A percentile compares a stretch with the other conserved stretches of the same genome.
These are phyloP conservation scores for Lasiosphaeris hirsuta DNA, from an alignment of 495 filamentous ascomycete genomes.

Conservation along the genomic window DNA sequence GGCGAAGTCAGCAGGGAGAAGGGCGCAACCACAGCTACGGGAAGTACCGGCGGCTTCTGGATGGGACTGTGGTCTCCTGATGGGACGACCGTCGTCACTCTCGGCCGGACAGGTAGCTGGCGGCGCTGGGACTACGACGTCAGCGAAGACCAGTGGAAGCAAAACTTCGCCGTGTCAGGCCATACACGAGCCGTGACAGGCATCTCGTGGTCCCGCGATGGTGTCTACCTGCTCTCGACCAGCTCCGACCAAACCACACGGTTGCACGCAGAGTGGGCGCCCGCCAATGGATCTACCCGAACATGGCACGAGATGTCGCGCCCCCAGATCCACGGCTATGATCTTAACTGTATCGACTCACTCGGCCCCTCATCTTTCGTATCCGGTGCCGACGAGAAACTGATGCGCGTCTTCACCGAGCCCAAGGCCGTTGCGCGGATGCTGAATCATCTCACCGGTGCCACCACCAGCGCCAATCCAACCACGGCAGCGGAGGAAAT, in stretches of 20 bases:
- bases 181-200: slow-evolving; percentile 78
- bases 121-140: slow-evolving; percentile 63
- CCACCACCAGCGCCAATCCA: slow-evolving; percentile 23
- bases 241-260: slow-evolving; percentile 93
- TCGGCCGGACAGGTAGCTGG: slow-evolving; percentile 93
- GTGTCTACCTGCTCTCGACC: slow-evolving; percentile 83
- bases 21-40: slow-evolving; percentile 91
- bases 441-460: slow-evolving; percentile 64
- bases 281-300: slow-evolving; percentile 24
- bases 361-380: slow-evolving; percentile 71
- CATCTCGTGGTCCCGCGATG: slow-evolving; percentile 78
- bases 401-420: slow-evolving; percentile 90
- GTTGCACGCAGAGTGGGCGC: slow-evolving; percentile 79
- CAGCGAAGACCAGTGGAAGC: slow-evolving; percentile 63
- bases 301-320: slow-evolving; percentile 94
- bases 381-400: slow-evolving; percentile 96
- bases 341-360: slow-evolving; percentile 87
- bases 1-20: slow-evolving; percentile 93
- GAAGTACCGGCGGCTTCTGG: slow-evolving; percentile 95
- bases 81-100: slow-evolving; percentile 67
- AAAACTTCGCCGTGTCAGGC: slow-evolving; percentile 73
- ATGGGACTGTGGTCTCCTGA: slow-evolving; percentile 87
- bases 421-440: slow-evolving; percentile 77
- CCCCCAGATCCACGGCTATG: slow-evolving; percentile 97
- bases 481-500: slow-evolving; percentile 10